Base-by-base conservation (phyloP, 1,284 basidiomycete species). In the Sporisorium iseilematis-ciliati region DNA sequence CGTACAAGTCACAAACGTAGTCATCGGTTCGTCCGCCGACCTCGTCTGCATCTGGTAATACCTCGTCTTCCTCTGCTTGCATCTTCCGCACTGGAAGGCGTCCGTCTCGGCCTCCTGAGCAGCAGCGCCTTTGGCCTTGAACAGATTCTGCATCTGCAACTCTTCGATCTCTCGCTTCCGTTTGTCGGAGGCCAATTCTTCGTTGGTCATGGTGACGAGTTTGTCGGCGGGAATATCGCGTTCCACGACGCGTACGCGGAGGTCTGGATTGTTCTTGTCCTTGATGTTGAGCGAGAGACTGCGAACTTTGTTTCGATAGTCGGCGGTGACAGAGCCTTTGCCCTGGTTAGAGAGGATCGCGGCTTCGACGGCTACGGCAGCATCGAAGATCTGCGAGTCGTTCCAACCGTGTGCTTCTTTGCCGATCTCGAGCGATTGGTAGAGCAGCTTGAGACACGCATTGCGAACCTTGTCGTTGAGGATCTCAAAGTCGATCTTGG, bases 111-210 rank as follows among this genome's bases (percentile, higher is more conserved):
- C 95, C 86, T 88, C 86, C 57, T 86, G 85, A 75, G 95, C 92
- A 16, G 90, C 93, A 0, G 95, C 96, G 3, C 92, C 93, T 18
- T 97, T 90, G 2, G 95, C 92, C 57, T 95, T 93, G 88, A 95
- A 93, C 52, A 99, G 87, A 83, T 99, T 99, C 46, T 82, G 82
- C 67, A 80, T 75, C 55, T 82, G 79, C 38, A 84, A 41, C 65
- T 93, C 91, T 78, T 92, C 90, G 60, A 90, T 89, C 73, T 99
- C 92, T 82, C 92, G 92, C 68, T 90, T 89, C 40, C 94, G 89
- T 79, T 95, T 94, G 82, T 95, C 94, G 1, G 93, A 94, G 2
- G 96, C 96, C 92, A 99, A 94, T 81, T 99, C 95, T 87, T 91
- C 89, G 84, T 92, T 93, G 1, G 89, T 88, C 94, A 98, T 96